phyloP scores from a whole-genome alignment of 2,329 filamentous ascomycete genomes.

The Xylaria sp. region DNA sequence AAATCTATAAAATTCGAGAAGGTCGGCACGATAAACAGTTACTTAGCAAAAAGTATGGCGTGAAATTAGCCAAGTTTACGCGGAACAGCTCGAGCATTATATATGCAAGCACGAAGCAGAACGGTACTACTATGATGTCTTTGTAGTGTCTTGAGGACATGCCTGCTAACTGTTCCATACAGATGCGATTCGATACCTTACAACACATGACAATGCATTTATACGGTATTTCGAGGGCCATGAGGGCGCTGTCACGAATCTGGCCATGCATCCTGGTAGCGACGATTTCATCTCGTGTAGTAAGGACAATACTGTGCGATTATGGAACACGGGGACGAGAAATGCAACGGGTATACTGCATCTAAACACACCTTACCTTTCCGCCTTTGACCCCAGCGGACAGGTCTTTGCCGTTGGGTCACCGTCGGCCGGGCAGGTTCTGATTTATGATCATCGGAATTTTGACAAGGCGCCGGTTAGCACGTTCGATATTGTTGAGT shows the following conservation, averaged over 20 bases:
- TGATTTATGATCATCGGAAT: conserved; percentile 92
- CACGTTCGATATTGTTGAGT: conserved; percentile 77
- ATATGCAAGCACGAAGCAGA: conserved; percentile 94
- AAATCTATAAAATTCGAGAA: conserved; percentile 92
- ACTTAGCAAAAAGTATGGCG: conserved; percentile 95
- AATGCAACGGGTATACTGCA: conserved; percentile 81
- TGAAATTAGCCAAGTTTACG: conserved; percentile 91
- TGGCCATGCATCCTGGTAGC: conserved; percentile 81
- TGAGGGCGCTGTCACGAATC: conserved; percentile 79
- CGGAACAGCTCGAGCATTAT: conserved; percentile 90
- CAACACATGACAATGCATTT: conserved; percentile 93
- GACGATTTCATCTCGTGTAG: conserved; percentile 94
- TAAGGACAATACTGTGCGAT: conserved; percentile 84
- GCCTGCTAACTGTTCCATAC: not conserved
- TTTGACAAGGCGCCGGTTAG: conserved; percentile 91
- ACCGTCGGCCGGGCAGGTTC: conserved; percentile 75
- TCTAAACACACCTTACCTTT: conserved; percentile 79
- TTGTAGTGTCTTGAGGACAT: not conserved
- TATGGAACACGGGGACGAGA: conserved; percentile 87
- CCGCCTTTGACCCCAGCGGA: conserved; percentile 90
- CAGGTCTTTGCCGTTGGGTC: conserved; percentile 90
- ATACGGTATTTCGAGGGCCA: conserved; percentile 96
- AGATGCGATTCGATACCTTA: conserved; percentile 86
- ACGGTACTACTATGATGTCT: conserved; percentile 59
- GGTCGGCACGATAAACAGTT: conserved; percentile 88